A percentile compares a stretch with the other conserved stretches of the same genome.
phyloP scores from a whole-genome alignment of 1,284 basidiomycete genomes.

The Tilletia setariae region DNA sequence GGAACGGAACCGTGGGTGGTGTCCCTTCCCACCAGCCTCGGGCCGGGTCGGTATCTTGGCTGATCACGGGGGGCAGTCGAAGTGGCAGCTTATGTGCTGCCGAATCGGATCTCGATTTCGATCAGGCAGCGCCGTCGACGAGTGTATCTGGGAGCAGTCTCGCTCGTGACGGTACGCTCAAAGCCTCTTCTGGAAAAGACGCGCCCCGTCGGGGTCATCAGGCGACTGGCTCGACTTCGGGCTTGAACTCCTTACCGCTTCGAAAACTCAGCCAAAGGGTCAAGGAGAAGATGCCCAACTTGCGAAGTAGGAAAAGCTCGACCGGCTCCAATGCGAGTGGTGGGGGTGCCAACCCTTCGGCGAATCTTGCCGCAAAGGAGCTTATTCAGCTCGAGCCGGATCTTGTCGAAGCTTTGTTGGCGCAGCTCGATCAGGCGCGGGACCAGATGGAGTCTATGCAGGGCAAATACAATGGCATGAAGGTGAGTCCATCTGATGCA shows the following conservation, averaged over 20 bases:
- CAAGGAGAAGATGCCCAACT: conserved; percentile 9
- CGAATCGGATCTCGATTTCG: neutral
- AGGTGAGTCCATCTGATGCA: neutral
- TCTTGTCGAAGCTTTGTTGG: neutral
- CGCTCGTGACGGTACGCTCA: neutral
- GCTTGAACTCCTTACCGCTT: neutral
- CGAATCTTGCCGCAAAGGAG: neutral
- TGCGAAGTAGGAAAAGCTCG: too few relatives aligned
- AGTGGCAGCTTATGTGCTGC: too few relatives aligned
- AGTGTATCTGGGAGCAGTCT: neutral
- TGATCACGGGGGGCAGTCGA: too few relatives aligned
- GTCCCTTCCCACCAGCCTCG: too few relatives aligned
- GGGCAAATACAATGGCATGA: conserved; percentile 10
- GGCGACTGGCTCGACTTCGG: neutral
- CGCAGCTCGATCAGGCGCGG: neutral
- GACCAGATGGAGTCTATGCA: conserved; percentile 14
- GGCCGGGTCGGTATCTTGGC: too few relatives aligned
- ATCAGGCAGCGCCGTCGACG: neutral
- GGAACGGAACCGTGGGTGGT: too few relatives aligned
- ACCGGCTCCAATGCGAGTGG: neutral
- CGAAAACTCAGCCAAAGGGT: conserved; percentile 4
- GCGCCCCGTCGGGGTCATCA: neutral
- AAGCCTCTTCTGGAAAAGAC: neutral
- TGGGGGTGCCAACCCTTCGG: neutral
- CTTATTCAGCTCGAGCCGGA: conserved; percentile 11